These are phyloP conservation scores for Ambrosiella cleistominuta DNA, from an alignment of 2,329 filamentous ascomycete genomes.

Conservation along the genomic window DNA sequence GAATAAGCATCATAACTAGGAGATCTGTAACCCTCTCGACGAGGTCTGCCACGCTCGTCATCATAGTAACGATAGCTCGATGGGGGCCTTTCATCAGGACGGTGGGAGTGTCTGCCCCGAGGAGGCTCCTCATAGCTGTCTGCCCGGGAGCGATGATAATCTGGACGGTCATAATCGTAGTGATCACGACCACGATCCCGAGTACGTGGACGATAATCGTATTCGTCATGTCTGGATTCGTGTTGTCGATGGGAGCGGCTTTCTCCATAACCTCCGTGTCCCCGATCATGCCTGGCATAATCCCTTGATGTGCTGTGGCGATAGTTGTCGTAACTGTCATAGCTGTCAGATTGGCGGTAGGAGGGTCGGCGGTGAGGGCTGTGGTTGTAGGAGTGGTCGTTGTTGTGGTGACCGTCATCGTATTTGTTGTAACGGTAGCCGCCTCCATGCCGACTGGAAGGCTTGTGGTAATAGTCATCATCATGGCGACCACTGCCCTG, in stretches of 20 bases:
- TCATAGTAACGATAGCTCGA: constrained; percentile 5
- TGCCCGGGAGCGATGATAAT: constrained; percentile 7
- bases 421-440: neutral
- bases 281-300: neutral
- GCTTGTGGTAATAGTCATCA: constrained; percentile 3
- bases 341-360: neutral
- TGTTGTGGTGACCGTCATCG: neutral
- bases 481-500: constrained; percentile 3
- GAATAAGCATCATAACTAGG: constrained; percentile 8
- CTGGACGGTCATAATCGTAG: constrained; percentile 1
- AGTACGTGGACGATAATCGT: constrained; percentile 3
- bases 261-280: neutral
- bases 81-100: constrained; percentile 2
- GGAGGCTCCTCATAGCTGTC: constrained; percentile 9
- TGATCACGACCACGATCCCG: neutral
- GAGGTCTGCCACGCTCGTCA: constrained; percentile 4
- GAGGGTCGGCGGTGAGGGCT: constrained; percentile 1
- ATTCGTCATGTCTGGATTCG: neutral
- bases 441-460: neutral
- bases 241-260: neutral
- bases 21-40: neutral
- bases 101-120: constrained; percentile 4
- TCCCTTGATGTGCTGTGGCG: neutral
- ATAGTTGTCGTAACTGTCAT: constrained; percentile 4
- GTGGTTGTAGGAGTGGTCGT: constrained; percentile 2